Conservation (phyloP, 352 stramenopile genomes). For the Pythium oligandrum region DNA sequence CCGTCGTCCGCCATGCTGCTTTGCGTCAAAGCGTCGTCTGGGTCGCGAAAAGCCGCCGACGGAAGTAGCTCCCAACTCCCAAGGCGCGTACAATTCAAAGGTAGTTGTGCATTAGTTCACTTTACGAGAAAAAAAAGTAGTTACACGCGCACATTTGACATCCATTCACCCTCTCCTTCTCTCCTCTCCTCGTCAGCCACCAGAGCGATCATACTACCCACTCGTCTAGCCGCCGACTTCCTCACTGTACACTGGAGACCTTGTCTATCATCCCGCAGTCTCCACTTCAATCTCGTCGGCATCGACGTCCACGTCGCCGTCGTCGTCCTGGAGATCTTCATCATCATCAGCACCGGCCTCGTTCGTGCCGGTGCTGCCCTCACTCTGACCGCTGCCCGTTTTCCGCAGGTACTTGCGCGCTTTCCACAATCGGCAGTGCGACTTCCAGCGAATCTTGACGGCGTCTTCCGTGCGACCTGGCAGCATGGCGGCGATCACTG, state of each 20-base stretch:
- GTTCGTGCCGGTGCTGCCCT: conserved; percentile 2
- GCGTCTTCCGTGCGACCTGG: conserved; percentile 85
- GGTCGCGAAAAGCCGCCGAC: no score
- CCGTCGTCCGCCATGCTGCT: conserved; percentile 26
- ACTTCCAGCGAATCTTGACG: conserved; percentile 93
- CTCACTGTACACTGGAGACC: no score
- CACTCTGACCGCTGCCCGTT: conserved; percentile 9
- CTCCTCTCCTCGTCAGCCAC: not conserved
- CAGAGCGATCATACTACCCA: not conserved
- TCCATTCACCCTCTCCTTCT: not conserved
- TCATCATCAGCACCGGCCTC: not conserved
- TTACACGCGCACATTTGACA: no score
- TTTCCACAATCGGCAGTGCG: conserved; percentile 78
- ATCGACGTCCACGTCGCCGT: conserved; percentile 3
- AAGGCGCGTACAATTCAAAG: no score
- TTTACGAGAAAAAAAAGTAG: no score
- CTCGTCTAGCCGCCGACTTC: no score
- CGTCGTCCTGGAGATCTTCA: not conserved
- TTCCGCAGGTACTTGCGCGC: conserved; percentile 81
- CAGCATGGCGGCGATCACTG: conserved; percentile 85
- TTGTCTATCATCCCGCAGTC: not conserved
- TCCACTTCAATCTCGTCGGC: conserved; percentile 1
- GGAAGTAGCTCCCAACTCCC: no score
- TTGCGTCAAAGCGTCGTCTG: not conserved
- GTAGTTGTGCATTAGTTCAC: no score